phyloP scores from a whole-genome alignment of 768 basidiomycete genomes.

The Hydnomerulius pinastri region DNA sequence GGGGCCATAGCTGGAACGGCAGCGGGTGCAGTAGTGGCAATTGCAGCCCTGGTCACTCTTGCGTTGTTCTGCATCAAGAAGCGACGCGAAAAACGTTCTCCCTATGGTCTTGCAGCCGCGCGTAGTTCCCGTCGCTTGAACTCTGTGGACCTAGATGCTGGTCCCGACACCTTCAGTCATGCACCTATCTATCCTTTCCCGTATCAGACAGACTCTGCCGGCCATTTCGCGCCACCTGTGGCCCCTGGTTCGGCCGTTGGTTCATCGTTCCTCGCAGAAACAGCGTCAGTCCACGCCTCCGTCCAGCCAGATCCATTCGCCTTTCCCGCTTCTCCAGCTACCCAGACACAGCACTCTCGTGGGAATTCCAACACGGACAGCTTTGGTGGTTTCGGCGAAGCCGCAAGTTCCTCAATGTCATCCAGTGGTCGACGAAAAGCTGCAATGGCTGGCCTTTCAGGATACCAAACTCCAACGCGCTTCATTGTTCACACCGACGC shows the following conservation, averaged over 20 bases:
- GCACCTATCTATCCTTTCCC: constrained; percentile 38
- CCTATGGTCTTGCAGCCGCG: constrained; percentile 31
- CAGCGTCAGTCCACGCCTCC: constrained; percentile 9
- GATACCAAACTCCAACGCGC: constrained; percentile 46
- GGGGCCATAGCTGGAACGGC: constrained; percentile 51
- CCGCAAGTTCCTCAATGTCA: constrained; percentile 23
- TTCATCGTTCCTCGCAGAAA: constrained; percentile 6
- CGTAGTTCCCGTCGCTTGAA: constrained; percentile 34
- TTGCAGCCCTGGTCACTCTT: constrained; percentile 53
- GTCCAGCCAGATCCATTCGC: neutral
- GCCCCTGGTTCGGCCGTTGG: constrained; percentile 1
- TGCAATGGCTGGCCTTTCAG: constrained; percentile 47
- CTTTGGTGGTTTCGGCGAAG: constrained; percentile 20
- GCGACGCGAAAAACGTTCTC: constrained; percentile 19
- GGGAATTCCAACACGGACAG: constrained; percentile 22
- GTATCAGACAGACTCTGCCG: constrained; percentile 24
- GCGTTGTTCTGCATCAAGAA: constrained; percentile 51
- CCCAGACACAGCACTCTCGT: constrained; percentile 15
- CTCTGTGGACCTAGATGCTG: constrained; percentile 41
- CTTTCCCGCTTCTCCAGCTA: constrained; percentile 1
- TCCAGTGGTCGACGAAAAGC: constrained; percentile 56
- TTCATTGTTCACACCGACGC: constrained; percentile 71
- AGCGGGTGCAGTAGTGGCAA: constrained; percentile 53
- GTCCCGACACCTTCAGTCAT: constrained; percentile 27
- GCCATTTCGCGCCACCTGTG: constrained; percentile 14